Conservation (phyloP, 169 alveolate species). For the Neospora caninum region DNA sequence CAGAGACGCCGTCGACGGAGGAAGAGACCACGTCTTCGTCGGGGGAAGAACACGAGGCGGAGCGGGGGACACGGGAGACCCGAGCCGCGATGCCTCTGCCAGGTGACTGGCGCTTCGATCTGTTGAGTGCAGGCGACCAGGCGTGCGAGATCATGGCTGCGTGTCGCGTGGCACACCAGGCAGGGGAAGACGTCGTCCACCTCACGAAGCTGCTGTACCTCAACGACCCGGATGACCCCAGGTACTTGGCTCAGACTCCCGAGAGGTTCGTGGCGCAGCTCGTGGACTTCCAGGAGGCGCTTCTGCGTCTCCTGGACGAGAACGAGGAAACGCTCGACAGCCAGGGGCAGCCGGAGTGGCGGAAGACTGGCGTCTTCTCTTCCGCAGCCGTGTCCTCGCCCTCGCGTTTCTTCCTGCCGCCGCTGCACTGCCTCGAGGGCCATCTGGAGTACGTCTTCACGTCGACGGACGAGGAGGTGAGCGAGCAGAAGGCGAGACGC, state of each 20-base stretch:
- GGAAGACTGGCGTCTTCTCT: constrained; percentile 23
- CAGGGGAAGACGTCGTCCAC: constrained; percentile 26
- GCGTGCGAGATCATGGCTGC: constrained; percentile 77
- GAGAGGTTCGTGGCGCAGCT: constrained; percentile 43
- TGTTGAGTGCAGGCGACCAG: constrained; percentile 75
- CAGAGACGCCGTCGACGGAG: background rate
- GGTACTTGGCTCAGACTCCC: constrained; percentile 44
- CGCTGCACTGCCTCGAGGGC: constrained; percentile 47
- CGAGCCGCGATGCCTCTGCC: background rate
- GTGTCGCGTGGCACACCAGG: constrained; percentile 60
- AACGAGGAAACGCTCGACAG: constrained; percentile 52
- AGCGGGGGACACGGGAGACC: background rate
- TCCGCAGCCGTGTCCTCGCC: constrained; percentile 33
- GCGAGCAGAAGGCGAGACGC: no score
- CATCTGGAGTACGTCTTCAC: constrained; percentile 41
- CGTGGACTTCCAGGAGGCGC: constrained; percentile 39
- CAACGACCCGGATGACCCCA: constrained; percentile 44
- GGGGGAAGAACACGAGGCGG: constrained; percentile 10
- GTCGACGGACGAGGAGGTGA: background rate
- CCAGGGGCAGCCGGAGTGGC: constrained; percentile 52
- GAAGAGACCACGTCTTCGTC: background rate
- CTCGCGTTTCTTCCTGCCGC: constrained; percentile 42
- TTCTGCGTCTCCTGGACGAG: constrained; percentile 28
- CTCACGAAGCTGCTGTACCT: constrained; percentile 46
- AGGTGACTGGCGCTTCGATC: constrained; percentile 50